Evolutionary conservation across 2,329 filamentous ascomycete species (phyloP), one percentile per base, ranked within the genome.

Genomic region (Fonsecaea nubica): DNA sequence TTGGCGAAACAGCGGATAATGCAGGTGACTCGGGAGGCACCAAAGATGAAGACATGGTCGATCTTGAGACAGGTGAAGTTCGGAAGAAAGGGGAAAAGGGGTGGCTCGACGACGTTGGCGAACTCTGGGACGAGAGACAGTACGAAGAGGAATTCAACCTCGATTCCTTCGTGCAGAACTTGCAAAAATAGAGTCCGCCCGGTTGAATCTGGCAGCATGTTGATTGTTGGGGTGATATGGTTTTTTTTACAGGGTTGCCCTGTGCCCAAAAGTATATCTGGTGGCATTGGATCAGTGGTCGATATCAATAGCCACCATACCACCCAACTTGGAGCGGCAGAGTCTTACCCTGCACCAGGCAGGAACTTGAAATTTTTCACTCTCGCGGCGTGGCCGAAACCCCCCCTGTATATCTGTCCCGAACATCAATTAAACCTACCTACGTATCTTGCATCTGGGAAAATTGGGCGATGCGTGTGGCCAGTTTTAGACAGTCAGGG

Each of bases 91-190:
- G 95, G 65, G 97, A 97, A 85, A 97, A 97, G 84, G 90, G 93
- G 6, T 97, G 94, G 87, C 81, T 98, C 69, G 95, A 99, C 76
- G 95, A 98, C 75, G 80, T 99, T 65, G 94, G 92, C 65, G 95
- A 99, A 79, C 82, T 99, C 35, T 99, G 95, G 94, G 95, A 99
- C 77, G 94, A 97, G 77, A 90, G 89, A 77, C 93, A 97, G 82
- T 99, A 99, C 79, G 93, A 97, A 80, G 95, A 99, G 81, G 96
- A 96, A 79, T 98, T 97, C 78, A 92, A 98, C 77, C 82, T 99
- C 72, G 93, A 97, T 74, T 93, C 92, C 3, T 99, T 98, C 82
- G 85, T 99, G 81, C 93, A 93, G 78, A 96, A 88, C 72, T 97
- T 99, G 92, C 92, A 92, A 76, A 80, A 76, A 63, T 83, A 75